Percentiles rank a stretch among this genome's conserved stretches.
These are phyloP conservation scores for Mycosphaerella sp. DNA, from an alignment of 2,329 filamentous ascomycete genomes.

Conservation along the genomic window DNA sequence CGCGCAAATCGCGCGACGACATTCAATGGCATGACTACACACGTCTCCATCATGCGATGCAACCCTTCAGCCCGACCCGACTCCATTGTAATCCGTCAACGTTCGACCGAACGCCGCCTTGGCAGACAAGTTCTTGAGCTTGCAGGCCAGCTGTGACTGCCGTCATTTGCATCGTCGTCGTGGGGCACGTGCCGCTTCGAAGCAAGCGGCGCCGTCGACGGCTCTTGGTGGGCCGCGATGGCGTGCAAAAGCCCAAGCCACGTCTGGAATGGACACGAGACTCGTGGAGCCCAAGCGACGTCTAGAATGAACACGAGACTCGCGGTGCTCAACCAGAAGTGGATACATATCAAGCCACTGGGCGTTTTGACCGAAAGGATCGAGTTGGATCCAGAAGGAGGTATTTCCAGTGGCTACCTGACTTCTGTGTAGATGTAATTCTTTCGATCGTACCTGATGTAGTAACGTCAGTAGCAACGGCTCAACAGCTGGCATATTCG, in stretches of 20 bases:
- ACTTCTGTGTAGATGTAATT: background rate
- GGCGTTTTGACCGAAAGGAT: background rate
- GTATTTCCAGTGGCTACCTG: background rate
- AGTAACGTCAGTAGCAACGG: background rate
- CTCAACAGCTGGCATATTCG: background rate
- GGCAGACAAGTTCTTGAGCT: conserved; percentile 5
- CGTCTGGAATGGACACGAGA: background rate
- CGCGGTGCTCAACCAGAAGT: conserved; percentile 1
- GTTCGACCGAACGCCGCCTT: background rate
- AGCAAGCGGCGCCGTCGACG: conserved; percentile 9
- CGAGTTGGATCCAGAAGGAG: background rate
- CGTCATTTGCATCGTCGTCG: conserved; percentile 13
- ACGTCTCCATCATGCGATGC: conserved; percentile 9
- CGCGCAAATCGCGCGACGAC: background rate
- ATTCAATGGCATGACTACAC: background rate
- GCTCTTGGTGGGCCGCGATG: conserved; percentile 11
- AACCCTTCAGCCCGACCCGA: conserved; percentile 1
- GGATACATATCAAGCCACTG: conserved; percentile 2
- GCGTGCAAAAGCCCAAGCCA: conserved; percentile 8
- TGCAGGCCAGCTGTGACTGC: conserved; percentile 6
- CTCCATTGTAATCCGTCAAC: background rate
- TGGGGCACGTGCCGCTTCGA: conserved; percentile 7
- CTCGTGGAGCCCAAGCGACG: background rate
- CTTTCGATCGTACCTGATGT: background rate
- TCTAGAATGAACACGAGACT: background rate